phyloP scores from a whole-genome alignment of 768 basidiomycete genomes.

The Tylopilus sp. region DNA sequence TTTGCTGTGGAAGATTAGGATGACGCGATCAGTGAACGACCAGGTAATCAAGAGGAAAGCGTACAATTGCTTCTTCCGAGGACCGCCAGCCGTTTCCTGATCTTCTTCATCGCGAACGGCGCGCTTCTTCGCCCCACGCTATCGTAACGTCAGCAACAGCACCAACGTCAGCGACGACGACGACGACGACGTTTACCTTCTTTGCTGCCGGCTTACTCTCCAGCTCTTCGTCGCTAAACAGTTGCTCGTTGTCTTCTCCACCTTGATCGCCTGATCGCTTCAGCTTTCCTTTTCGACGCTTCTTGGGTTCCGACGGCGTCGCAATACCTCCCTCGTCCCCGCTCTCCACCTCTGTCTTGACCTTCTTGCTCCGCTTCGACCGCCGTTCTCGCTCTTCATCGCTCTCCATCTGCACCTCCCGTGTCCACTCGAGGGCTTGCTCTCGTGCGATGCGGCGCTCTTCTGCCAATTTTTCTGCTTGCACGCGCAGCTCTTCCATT shows the following conservation, averaged over 20 bases:
- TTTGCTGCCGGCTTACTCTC: slow-evolving; percentile 54
- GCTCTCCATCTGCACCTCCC: slow-evolving; percentile 56
- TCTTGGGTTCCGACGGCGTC: no score
- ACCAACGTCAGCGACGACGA: not conserved
- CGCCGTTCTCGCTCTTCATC: no score
- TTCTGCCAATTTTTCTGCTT: slow-evolving; percentile 78
- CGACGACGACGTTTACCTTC: slow-evolving; percentile 55
- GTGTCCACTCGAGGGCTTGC: slow-evolving; percentile 75
- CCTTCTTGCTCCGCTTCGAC: slow-evolving; percentile 28
- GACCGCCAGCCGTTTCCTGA: slow-evolving; percentile 58
- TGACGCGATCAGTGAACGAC: not conserved
- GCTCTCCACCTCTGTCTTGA: no score
- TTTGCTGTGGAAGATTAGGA: slow-evolving; percentile 58
- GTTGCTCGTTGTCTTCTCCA: slow-evolving; percentile 55
- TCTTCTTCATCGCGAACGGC: slow-evolving; percentile 78
- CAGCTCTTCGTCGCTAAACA: slow-evolving; percentile 71
- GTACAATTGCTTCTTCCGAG: slow-evolving; percentile 76
- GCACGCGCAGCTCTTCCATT: slow-evolving; percentile 59
- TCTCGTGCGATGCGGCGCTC: slow-evolving; percentile 73
- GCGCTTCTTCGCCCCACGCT: slow-evolving; percentile 64
- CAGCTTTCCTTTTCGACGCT: slow-evolving; percentile 70
- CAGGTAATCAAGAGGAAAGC: slow-evolving; percentile 23
- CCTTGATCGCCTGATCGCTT: slow-evolving; percentile 52
- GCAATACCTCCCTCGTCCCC: no score
- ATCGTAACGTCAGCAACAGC: not conserved